Conservation (phyloP, 768 basidiomycete genomes). For the Suillus cothurnatus region DNA sequence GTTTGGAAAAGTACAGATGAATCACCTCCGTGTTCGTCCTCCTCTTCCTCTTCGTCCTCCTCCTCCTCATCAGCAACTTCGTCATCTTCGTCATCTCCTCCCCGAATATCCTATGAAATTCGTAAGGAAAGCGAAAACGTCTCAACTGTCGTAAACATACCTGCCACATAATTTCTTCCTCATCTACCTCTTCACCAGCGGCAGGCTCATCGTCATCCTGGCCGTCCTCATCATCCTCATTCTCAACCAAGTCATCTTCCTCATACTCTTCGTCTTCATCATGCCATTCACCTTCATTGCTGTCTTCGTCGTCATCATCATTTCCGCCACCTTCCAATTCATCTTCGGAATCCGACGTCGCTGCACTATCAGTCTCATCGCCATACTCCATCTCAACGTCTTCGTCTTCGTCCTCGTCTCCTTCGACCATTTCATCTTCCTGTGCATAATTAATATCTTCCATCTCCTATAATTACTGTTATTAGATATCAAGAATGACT, state of each 20-base stretch:
- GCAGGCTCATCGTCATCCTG: conserved; percentile 53
- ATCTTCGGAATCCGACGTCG: conserved; percentile 76
- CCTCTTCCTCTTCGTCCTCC: conserved; percentile 61
- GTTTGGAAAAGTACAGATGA: not conserved
- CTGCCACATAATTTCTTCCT: conserved; percentile 62
- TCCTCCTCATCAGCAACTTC: conserved; percentile 50
- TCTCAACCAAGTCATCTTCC: conserved; percentile 63
- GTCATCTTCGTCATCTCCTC: conserved; percentile 39
- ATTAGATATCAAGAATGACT: conserved; percentile 17
- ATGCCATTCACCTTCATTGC: conserved; percentile 58
- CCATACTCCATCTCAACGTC: conserved; percentile 89
- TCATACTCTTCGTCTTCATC: conserved; percentile 56
- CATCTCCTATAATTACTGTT: conserved; percentile 64
- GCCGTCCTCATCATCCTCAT: conserved; percentile 56
- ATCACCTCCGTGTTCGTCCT: conserved; percentile 44
- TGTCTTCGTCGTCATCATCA: conserved; percentile 54
- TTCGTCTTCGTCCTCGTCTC: conserved; percentile 78
- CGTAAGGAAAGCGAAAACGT: not conserved
- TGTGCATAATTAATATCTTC: conserved; percentile 69
- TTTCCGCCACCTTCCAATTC: conserved; percentile 66
- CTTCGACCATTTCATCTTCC: conserved; percentile 82
- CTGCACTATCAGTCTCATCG: conserved; percentile 81
- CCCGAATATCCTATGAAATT: conserved; percentile 52
- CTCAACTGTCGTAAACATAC: conserved; percentile 32
- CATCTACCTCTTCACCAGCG: conserved; percentile 49